A percentile compares a stretch with the other conserved stretches of the same genome.
Evolutionary conservation across 768 basidiomycete genomes (phyloP).

Genomic region (Leccinum imitatum): DNA sequence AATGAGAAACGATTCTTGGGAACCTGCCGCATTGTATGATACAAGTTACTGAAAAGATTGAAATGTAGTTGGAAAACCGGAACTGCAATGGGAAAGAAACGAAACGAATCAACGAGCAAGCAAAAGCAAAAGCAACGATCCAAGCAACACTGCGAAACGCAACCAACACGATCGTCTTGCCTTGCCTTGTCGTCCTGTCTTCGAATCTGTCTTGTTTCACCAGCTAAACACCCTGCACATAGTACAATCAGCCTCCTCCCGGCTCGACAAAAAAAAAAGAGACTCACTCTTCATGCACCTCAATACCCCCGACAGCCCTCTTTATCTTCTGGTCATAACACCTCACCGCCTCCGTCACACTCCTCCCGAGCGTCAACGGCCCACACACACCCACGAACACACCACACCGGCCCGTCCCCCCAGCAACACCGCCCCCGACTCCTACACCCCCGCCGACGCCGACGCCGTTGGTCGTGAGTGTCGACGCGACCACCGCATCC

Average conservation of each 20-base stretch:
- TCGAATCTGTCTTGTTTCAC: neutral
- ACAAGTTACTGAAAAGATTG: neutral
- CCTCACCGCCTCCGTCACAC: slow-evolving; percentile 32
- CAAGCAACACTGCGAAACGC: no score
- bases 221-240: neutral
- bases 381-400: slow-evolving; percentile 46
- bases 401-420: slow-evolving; percentile 23
- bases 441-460: slow-evolving; percentile 28
- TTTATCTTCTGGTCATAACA: neutral
- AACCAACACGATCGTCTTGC: no score
- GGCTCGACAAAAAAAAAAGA: neutral
- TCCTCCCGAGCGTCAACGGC: slow-evolving; percentile 35
- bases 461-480: slow-evolving; percentile 25
- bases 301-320: neutral
- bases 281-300: neutral
- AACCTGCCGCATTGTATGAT: neutral
- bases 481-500: slow-evolving; percentile 42
- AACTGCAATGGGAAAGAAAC: no score
- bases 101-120: no score
- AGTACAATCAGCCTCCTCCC: neutral
- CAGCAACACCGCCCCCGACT: slow-evolving; percentile 25
- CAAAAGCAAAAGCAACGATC: no score
- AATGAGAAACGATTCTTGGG: neutral
- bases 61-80: no score
- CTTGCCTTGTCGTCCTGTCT: neutral